These are phyloP conservation scores for Scutellaria baicalensis DNA, from an alignment of 257 asterid genomes.

Conservation along the genomic window DNA sequence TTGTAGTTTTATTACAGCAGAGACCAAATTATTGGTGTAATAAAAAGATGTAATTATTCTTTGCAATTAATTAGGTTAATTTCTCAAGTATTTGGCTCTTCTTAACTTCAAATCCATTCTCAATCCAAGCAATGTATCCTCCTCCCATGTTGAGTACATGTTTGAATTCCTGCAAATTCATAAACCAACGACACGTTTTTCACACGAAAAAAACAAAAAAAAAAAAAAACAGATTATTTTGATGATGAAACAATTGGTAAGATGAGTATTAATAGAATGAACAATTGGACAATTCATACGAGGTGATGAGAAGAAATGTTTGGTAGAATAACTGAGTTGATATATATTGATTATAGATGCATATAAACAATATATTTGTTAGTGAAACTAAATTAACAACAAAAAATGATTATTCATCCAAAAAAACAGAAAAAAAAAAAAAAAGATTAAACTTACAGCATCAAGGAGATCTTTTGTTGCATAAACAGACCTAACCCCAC, in stretches of 20 bases:
- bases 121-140: slow-evolving; percentile 61
- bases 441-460: slow-evolving; percentile 37
- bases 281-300: too few species aligned
- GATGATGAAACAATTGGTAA: too few species aligned
- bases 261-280: too few species aligned
- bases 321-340: too few species aligned
- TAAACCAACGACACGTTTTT: neutral
- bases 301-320: too few species aligned
- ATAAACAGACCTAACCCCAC: slow-evolving; percentile 75
- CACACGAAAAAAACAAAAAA: neutral
- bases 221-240: too few species aligned
- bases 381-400: neutral
- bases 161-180: slow-evolving; percentile 47
- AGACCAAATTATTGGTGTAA: neutral
- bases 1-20: neutral
- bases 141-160: slow-evolving; percentile 70
- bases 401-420: too few species aligned
- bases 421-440: neutral
- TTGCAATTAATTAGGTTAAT: neutral
- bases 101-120: slow-evolving; percentile 39
- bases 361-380: neutral
- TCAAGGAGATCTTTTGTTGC: slow-evolving; percentile 65
- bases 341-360: too few species aligned
- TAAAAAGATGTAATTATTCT: neutral
- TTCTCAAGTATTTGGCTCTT: slow-evolving; percentile 16